These are phyloP conservation scores for Olyra latifolia DNA, from an alignment of 176 grass and related monocot genomes.

Conservation along the genomic window DNA sequence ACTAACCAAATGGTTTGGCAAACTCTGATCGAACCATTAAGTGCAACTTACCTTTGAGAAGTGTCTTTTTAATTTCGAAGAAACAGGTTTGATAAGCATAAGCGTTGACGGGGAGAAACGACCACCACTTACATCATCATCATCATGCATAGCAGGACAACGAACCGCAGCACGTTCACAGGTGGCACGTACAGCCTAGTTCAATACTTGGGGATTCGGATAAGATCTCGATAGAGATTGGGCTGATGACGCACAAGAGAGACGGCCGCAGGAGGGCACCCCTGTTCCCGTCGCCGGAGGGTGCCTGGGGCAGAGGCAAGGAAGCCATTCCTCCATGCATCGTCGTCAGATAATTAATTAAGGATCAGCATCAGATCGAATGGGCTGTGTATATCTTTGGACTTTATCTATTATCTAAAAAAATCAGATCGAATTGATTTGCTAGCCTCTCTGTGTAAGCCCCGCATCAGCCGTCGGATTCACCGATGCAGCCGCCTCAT, in stretches of 20 bases:
- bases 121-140: too few relatives aligned
- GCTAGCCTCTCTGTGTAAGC: not conserved
- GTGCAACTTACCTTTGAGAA: too few relatives aligned
- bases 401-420: too few relatives aligned
- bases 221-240: not conserved
- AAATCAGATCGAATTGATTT: not conserved
- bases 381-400: too few relatives aligned
- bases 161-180: not conserved
- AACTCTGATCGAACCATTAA: too few relatives aligned
- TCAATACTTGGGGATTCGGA: too few relatives aligned
- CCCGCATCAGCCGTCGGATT: not conserved
- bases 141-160: too few relatives aligned
- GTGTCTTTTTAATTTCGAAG: too few relatives aligned
- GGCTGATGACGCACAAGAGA: not conserved
- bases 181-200: not conserved
- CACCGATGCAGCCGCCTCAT: not conserved
- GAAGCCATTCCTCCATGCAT: not conserved
- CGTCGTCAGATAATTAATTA: constrained; percentile 5
- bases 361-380: too few relatives aligned
- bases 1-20: too few relatives aligned
- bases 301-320: not conserved
- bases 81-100: too few relatives aligned
- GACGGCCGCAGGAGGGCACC: not conserved
- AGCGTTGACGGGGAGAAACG: too few relatives aligned
- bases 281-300: not conserved